phyloP scores from a whole-genome alignment of 1,284 basidiomycete genomes.

The Quambalaria eucalypti region DNA sequence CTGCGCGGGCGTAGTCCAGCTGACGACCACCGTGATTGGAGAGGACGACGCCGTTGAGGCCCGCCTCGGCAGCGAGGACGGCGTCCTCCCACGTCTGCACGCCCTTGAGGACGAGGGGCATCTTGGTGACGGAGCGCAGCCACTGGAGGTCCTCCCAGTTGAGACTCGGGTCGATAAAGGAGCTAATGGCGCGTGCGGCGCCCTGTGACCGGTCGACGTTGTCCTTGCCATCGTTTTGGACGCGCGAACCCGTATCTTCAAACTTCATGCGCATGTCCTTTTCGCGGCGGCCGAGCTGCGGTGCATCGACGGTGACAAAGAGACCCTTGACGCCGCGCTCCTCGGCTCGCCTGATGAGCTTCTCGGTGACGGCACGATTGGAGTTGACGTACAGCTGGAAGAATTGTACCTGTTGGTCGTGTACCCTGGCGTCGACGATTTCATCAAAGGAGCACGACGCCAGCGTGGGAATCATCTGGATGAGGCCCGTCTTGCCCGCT shows the following conservation, averaged over 20 bases:
- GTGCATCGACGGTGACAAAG: slow-evolving; percentile 87
- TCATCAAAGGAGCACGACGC: slow-evolving; percentile 84
- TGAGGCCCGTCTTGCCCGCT: slow-evolving; percentile 66
- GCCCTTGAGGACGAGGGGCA: slow-evolving; percentile 70
- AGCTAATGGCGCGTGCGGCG: slow-evolving; percentile 86
- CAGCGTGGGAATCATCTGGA: slow-evolving; percentile 58
- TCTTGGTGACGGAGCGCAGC: slow-evolving; percentile 76
- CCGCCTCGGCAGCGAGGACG: slow-evolving; percentile 72
- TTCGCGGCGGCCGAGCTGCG: slow-evolving; percentile 78
- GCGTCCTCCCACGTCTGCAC: slow-evolving; percentile 49
- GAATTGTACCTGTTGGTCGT: slow-evolving; percentile 17
- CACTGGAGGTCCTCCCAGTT: slow-evolving; percentile 78
- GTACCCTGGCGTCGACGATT: slow-evolving; percentile 57
- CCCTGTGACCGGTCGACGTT: slow-evolving; percentile 75
- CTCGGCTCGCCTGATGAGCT: slow-evolving; percentile 75
- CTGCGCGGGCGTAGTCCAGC: slow-evolving; percentile 80
- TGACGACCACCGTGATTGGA: slow-evolving; percentile 82
- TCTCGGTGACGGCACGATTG: slow-evolving; percentile 69
- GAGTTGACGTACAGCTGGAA: slow-evolving; percentile 63
- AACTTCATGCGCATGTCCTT: slow-evolving; percentile 94
- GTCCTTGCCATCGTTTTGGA: slow-evolving; percentile 47
- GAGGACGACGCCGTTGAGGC: slow-evolving; percentile 58
- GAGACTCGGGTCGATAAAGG: slow-evolving; percentile 84
- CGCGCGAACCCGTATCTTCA: slow-evolving; percentile 56
- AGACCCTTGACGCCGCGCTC: slow-evolving; percentile 69